These are phyloP conservation scores for Monilinia fructicola DNA, from an alignment of 2,329 filamentous ascomycete genomes.

Conservation along the genomic window DNA sequence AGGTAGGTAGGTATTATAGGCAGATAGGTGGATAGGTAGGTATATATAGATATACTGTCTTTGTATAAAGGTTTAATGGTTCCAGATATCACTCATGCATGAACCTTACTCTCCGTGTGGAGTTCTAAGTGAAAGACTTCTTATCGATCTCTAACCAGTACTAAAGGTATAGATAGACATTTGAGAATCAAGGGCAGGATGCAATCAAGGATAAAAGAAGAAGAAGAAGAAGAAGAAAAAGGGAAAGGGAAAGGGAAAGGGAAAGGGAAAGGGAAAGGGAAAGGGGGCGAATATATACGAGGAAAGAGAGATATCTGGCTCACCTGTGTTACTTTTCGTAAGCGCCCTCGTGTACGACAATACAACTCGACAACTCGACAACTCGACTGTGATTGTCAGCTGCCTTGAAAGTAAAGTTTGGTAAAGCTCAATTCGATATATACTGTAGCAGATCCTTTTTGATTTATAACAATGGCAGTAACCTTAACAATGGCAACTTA, in stretches of 20 bases:
- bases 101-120: background rate
- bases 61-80: background rate
- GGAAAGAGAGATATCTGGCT: background rate
- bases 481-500: too few relatives aligned
- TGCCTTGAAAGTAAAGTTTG: background rate
- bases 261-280: too few relatives aligned
- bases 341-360: background rate
- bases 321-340: background rate
- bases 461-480: background rate
- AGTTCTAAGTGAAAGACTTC: conserved; percentile 8
- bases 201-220: too few relatives aligned
- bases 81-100: background rate
- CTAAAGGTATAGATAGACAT: background rate
- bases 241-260: too few relatives aligned
- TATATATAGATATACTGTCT: too few relatives aligned
- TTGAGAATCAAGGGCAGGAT: background rate
- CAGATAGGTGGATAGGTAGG: too few relatives aligned
- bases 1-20: too few relatives aligned
- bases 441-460: background rate
- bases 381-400: conserved; percentile 5
- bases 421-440: background rate
- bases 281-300: background rate
- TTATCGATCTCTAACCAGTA: background rate
- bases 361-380: too few relatives aligned
- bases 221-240: background rate